Conservation (phyloP, 208 protist genomes). For the Leishmania martiniquensis region DNA sequence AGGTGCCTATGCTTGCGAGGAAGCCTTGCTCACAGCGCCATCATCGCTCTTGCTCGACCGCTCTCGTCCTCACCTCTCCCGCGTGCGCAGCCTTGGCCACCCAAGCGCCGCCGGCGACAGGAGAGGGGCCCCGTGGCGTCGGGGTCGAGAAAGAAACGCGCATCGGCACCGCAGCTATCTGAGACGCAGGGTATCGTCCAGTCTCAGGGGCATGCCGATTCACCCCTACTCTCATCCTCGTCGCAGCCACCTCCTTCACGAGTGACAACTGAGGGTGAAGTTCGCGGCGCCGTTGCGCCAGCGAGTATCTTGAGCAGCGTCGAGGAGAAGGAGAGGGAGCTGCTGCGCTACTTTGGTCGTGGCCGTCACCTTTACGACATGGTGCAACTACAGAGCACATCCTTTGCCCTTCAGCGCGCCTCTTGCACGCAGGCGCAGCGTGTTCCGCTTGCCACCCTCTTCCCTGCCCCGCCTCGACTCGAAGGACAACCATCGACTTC, state of each 20-base stretch:
- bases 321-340: conserved; percentile 15
- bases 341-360: conserved; percentile 35
- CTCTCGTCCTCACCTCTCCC: not conserved
- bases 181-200: not conserved
- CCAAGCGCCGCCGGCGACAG: not conserved
- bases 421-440: conserved; percentile 17
- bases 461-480: conserved; percentile 9
- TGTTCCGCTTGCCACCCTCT: conserved; percentile 28
- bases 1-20: not conserved
- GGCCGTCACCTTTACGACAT: conserved; percentile 15
- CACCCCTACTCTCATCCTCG: not conserved
- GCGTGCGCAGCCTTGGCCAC: not conserved
- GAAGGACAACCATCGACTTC: not conserved
- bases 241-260: not conserved
- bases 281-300: not conserved
- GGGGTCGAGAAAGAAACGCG: not conserved
- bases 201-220: not conserved
- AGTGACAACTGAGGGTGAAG: not conserved
- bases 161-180: not conserved
- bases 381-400: conserved; percentile 13
- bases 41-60: not conserved
- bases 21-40: not conserved
- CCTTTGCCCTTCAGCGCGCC: conserved; percentile 23
- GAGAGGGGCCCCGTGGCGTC: not conserved
- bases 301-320: not conserved